These are phyloP conservation scores for Calonectria crousiana DNA, from an alignment of 2,329 filamentous ascomycete genomes.

Conservation along the genomic window DNA sequence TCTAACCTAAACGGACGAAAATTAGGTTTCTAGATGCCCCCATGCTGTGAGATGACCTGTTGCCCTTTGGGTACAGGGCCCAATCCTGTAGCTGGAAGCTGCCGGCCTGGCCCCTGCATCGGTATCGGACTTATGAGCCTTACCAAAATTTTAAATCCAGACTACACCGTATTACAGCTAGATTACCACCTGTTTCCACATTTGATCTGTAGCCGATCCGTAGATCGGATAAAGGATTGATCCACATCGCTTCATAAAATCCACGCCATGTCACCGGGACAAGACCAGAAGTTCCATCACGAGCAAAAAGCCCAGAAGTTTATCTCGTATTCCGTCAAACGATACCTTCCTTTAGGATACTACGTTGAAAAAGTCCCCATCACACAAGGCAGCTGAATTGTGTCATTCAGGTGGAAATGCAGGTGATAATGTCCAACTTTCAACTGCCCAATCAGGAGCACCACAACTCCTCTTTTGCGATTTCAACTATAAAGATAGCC, in stretches of 20 bases:
- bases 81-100: not conserved
- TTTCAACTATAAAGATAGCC: not conserved
- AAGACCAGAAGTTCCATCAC: slow-evolving; percentile 21
- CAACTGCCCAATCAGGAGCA: not conserved
- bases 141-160: slow-evolving; percentile 1
- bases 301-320: not conserved
- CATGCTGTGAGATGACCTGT: not conserved
- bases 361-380: slow-evolving; percentile 5
- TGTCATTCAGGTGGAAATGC: not conserved
- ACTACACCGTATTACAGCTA: not conserved
- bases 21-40: not conserved
- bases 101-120: not conserved
- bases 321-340: not conserved
- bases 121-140: slow-evolving; percentile 12
- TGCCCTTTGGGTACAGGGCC: not conserved
- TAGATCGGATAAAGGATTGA: not conserved
- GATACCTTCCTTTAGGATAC: slow-evolving; percentile 2
- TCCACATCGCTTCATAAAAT: slow-evolving; percentile 7
- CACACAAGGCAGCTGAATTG: slow-evolving; percentile 18
- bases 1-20: not conserved
- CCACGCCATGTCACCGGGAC: not conserved
- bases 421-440: not conserved
- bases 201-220: slow-evolving; percentile 1
- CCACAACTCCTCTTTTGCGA: not conserved
- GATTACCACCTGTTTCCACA: not conserved